These are phyloP conservation scores for Pleurostoma richardsiae DNA, from an alignment of 2,329 filamentous ascomycete species.

Conservation along the genomic window DNA sequence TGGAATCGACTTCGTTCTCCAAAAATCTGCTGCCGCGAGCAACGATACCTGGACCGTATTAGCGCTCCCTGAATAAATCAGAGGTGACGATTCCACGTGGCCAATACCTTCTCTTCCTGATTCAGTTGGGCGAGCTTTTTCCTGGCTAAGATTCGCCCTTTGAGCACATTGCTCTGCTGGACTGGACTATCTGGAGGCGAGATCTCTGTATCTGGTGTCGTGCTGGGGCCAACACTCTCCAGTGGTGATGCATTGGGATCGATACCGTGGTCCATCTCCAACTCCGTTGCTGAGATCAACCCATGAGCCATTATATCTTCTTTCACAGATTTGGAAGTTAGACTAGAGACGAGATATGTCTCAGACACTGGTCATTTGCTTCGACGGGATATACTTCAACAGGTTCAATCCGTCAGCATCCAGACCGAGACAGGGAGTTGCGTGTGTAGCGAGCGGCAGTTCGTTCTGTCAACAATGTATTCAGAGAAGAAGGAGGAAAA, in stretches of 20 bases:
- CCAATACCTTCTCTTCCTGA: slow-evolving; percentile 51
- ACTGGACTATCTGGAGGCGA: slow-evolving; percentile 39
- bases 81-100: no score
- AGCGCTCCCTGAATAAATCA: neutral
- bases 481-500: no score
- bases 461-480: no score
- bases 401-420: no score
- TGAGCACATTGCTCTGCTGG: slow-evolving; percentile 26
- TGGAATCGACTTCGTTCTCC: slow-evolving; percentile 61
- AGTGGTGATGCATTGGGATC: slow-evolving; percentile 28
- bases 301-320: neutral
- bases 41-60: slow-evolving; percentile 43
- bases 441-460: no score
- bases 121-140: slow-evolving; percentile 48
- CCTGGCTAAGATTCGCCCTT: slow-evolving; percentile 34
- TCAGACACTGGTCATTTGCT: no score
- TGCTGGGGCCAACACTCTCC: slow-evolving; percentile 29
- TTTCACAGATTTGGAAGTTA: neutral
- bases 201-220: slow-evolving; percentile 45
- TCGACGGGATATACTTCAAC: no score
- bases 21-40: slow-evolving; percentile 61
- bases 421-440: no score
- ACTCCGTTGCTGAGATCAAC: slow-evolving; percentile 15
- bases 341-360: no score
- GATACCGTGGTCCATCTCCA: slow-evolving; percentile 22